Conservation (phyloP, 257 asterid species). For the Pogostemon cablin region DNA sequence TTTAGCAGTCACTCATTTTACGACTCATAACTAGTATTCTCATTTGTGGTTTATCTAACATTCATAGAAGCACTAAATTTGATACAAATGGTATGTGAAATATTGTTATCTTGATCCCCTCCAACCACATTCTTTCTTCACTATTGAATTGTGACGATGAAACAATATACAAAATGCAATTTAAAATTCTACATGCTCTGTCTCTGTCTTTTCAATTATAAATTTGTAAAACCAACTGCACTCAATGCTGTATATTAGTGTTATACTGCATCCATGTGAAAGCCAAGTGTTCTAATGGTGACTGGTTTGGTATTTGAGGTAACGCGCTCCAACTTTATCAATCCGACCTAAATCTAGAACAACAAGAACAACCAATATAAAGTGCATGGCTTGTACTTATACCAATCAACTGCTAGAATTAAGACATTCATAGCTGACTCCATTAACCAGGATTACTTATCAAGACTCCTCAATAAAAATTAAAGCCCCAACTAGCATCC, state of each 20-base stretch:
- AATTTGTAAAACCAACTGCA: background rate
- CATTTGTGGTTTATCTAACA: conserved; percentile 4
- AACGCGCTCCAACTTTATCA: too few species aligned
- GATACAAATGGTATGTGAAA: background rate
- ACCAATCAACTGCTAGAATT: background rate
- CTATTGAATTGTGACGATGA: background rate
- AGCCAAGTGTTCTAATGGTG: too few species aligned
- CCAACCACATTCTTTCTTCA: background rate
- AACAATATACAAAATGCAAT: background rate
- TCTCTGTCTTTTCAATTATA: background rate
- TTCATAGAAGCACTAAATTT: conserved; percentile 9
- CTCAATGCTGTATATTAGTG: background rate
- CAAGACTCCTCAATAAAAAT: background rate
- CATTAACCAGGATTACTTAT: background rate
- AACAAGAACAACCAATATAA: background rate
- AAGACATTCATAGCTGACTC: background rate
- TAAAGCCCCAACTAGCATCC: background rate
- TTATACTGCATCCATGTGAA: too few species aligned
- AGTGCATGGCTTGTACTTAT: background rate
- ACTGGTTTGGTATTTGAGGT: too few species aligned
- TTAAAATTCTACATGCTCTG: background rate
- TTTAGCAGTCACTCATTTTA: too few species aligned
- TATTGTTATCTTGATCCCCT: background rate
- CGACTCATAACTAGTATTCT: conserved; percentile 1
- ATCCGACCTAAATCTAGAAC: background rate